Evolutionary conservation across 306 rosid species (phyloP).

Genomic region (Parietaria judaica): DNA sequence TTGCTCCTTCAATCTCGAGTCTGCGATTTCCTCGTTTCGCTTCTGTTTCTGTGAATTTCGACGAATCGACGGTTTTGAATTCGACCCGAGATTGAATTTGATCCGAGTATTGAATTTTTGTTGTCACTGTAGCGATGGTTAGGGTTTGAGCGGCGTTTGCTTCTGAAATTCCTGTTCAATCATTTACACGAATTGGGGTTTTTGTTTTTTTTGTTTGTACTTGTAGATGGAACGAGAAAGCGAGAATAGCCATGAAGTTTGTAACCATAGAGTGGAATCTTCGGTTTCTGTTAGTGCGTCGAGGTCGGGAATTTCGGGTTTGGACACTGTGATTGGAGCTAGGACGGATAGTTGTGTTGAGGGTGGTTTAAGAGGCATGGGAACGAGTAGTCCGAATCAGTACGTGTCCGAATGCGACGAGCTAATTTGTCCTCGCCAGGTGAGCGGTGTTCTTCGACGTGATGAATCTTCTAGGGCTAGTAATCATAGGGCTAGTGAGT

Average conservation of each 20-base stretch:
- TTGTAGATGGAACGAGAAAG: slow-evolving; percentile 62
- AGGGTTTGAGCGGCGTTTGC: slow-evolving; percentile 1
- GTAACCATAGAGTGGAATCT: slow-evolving; percentile 30
- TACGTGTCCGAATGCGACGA: slow-evolving; percentile 63
- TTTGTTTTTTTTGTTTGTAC: slow-evolving; percentile 5
- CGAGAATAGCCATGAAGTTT: slow-evolving; percentile 27
- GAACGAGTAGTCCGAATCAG: slow-evolving; percentile 30
- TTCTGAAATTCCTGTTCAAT: not conserved
- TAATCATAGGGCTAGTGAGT: slow-evolving; percentile 34
- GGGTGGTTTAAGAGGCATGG: slow-evolving; percentile 40
- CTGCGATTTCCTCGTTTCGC: not conserved
- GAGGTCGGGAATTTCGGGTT: slow-evolving; percentile 30
- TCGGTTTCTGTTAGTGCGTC: slow-evolving; percentile 27
- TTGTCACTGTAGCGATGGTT: not conserved
- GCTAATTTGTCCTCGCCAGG: slow-evolving; percentile 59
- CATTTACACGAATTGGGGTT: not conserved
- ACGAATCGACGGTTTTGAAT: slow-evolving; percentile 11
- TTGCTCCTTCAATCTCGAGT: not conserved
- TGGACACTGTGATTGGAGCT: slow-evolving; percentile 35
- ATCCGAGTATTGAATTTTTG: slow-evolving; percentile 1
- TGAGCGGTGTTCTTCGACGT: slow-evolving; percentile 50
- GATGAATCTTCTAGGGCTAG: slow-evolving; percentile 52
- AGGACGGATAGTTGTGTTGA: slow-evolving; percentile 27
- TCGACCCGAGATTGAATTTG: not conserved
- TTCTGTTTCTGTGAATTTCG: slow-evolving; percentile 14